These are phyloP conservation scores for Halteria grandinella DNA, from an alignment of 73 alveolate species.

Conservation along the genomic window DNA sequence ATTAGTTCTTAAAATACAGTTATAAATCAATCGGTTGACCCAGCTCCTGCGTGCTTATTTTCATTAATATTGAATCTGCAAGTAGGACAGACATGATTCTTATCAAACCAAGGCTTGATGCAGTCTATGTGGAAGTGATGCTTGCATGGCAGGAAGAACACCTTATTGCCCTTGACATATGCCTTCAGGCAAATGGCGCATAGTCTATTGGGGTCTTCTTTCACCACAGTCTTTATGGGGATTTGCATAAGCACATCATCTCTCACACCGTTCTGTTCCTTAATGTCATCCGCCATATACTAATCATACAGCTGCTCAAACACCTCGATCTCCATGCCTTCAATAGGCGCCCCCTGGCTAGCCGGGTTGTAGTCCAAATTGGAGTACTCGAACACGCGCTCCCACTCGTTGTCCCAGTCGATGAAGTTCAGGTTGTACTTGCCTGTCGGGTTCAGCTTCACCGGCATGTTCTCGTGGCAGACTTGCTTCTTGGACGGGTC, in stretches of 20 bases:
- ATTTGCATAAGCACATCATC: conserved; percentile 76
- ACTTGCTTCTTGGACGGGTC: background rate
- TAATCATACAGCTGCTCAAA: conserved; percentile 51
- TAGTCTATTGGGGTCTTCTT: conserved; percentile 61
- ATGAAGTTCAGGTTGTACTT: conserved; percentile 85
- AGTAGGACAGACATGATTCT: conserved; percentile 83
- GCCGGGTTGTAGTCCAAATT: conserved; percentile 4
- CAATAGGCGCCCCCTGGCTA: conserved; percentile 16
- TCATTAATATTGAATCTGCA: too few species aligned
- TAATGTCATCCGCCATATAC: conserved; percentile 74
- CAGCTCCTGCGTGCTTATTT: too few species aligned
- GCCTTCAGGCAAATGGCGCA: conserved; percentile 84
- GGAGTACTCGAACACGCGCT: conserved; percentile 75
- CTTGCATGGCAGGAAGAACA: conserved; percentile 79
- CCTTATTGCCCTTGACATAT: conserved; percentile 69
- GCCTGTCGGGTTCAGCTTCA: conserved; percentile 76
- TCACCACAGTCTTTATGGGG: conserved; percentile 70
- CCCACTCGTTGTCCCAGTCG: conserved; percentile 95
- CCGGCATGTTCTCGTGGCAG: background rate
- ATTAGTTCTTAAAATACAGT: conserved; percentile 1
- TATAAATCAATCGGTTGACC: too few species aligned
- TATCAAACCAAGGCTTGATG: conserved; percentile 86
- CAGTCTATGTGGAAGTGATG: conserved; percentile 85
- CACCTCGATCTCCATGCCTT: conserved; percentile 48
- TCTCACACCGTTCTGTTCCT: conserved; percentile 74